Evolutionary conservation across 2,329 filamentous ascomycete genomes (phyloP).

Genomic region (Trichocomaceae sp.): DNA sequence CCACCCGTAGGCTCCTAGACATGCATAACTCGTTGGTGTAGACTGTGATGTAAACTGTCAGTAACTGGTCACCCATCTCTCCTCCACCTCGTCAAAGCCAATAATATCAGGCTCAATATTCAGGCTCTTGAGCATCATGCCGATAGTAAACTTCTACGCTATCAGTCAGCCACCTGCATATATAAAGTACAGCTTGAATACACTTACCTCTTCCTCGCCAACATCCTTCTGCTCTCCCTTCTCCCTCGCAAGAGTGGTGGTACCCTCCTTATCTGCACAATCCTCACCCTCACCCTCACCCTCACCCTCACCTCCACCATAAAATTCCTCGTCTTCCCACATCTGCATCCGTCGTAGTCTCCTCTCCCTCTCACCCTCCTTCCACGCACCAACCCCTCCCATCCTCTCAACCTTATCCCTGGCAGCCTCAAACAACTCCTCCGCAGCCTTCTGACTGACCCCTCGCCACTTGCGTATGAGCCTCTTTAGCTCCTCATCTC

Average conservation of each 20-base stretch:
- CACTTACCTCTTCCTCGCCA: conserved; percentile 22
- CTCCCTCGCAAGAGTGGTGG: conserved; percentile 23
- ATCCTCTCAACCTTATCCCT: conserved; percentile 56
- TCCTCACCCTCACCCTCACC: conserved; percentile 18
- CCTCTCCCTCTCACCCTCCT: conserved; percentile 41
- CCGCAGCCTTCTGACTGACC: conserved; percentile 57
- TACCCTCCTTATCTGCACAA: neutral
- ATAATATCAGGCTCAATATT: conserved; percentile 59
- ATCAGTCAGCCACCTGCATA: conserved; percentile 19
- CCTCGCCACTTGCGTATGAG: conserved; percentile 56
- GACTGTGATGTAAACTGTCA: too few species aligned
- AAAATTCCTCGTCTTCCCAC: conserved; percentile 24
- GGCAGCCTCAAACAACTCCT: conserved; percentile 58
- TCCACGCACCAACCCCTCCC: conserved; percentile 57
- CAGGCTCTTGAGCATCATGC: conserved; percentile 60
- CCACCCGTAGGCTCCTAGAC: neutral
- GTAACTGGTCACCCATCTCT: conserved; percentile 51
- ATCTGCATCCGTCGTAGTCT: conserved; percentile 39
- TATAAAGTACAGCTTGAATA: neutral
- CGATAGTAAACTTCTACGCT: conserved; percentile 58
- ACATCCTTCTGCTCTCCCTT: conserved; percentile 21
- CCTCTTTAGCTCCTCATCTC: conserved; percentile 50
- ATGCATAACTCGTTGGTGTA: too few species aligned
- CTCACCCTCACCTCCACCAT: conserved; percentile 29
- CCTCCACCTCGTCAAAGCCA: conserved; percentile 53